Base-by-base conservation (phyloP, 495 filamentous ascomycete species). In the Penicillium samsonianum region DNA sequence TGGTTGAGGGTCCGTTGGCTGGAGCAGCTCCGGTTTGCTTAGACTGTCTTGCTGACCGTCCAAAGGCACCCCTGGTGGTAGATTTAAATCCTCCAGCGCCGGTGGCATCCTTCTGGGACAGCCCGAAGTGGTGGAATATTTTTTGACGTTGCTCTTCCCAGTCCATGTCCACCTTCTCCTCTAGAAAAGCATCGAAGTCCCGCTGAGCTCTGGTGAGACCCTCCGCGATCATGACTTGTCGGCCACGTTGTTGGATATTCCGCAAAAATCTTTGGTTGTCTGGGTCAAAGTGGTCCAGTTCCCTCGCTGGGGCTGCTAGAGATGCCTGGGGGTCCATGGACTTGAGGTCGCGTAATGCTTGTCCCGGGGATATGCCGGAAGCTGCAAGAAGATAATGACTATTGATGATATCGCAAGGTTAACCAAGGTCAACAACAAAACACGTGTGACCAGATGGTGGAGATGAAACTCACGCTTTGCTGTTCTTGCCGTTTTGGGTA, bases 101-200 rank as follows among this genome's bases (percentile, higher is more conserved):
- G 26, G 67, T 48, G 9, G 79, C 78, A 42, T 87, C 82, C 59
- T 80, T 84, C 8, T 86, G 80, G 56, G 82, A 88, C 40, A 99
- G 87, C 8, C 94, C 94, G 69, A 99, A 98, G 67, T 99, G 94
- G 64, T 96, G 85, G 68, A 96, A 96, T 50, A 98, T 96, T 51
- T 86, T 85, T 67, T 87, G 89, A 37, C 92, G 87, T 73, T 98
- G 94, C 6, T 87, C 85, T 53, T 98, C 91, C 93, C 93, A 98
- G 70, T 97, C 90, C 78, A 94, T 87, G 8, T 90, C 90, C 7
- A 97, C 87, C 66, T 94, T 93, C 61, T 96, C 92, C 67, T 97
- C 94, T 43, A 99, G 75, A 69, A 95, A 97, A 38, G 81, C 71
- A 67, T 99, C 91, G 61, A 99, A 98, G 65, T 97, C 93, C 17